Conservation (phyloP, 345 rosid genomes). For the Bruguiera parviflora region DNA sequence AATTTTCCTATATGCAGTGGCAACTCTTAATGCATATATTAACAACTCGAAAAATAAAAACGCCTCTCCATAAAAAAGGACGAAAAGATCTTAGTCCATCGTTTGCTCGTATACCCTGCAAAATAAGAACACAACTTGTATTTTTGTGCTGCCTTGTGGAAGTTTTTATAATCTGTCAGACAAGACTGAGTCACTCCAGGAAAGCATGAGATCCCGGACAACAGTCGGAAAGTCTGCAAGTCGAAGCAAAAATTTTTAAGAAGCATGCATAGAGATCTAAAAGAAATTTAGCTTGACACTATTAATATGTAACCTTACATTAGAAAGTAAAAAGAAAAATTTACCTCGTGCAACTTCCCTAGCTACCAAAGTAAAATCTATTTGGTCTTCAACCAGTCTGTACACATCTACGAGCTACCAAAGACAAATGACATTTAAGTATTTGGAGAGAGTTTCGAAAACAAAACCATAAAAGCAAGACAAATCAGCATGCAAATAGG, state of each 20-base stretch:
- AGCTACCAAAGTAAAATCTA: conserved; percentile 73
- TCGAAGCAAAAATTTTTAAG: conserved; percentile 1
- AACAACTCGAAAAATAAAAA: neutral
- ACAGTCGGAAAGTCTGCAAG: conserved; percentile 71
- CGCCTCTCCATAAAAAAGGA: neutral
- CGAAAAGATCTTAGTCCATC: neutral
- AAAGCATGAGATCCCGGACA: conserved; percentile 67
- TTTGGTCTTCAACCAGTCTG: conserved; percentile 72
- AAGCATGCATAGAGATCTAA: neutral
- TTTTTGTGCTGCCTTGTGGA: neutral
- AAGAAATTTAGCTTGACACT: neutral
- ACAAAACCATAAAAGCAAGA: neutral
- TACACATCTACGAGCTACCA: conserved; percentile 85
- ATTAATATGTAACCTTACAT: too few species aligned
- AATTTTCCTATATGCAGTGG: neutral
- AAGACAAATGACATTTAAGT: conserved; percentile 13
- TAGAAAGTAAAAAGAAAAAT: neutral
- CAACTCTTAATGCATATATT: neutral
- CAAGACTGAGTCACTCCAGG: conserved; percentile 76
- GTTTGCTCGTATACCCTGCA: neutral
- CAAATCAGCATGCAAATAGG: neutral
- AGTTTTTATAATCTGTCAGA: conserved; percentile 46
- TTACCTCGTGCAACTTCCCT: conserved; percentile 72
- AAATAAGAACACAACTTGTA: neutral
- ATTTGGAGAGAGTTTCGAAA: neutral